Percentiles rank a stretch among this genome's conserved stretches.
Conservation (phyloP, 2,329 filamentous ascomycete species). For the Aspergillus sp. region DNA sequence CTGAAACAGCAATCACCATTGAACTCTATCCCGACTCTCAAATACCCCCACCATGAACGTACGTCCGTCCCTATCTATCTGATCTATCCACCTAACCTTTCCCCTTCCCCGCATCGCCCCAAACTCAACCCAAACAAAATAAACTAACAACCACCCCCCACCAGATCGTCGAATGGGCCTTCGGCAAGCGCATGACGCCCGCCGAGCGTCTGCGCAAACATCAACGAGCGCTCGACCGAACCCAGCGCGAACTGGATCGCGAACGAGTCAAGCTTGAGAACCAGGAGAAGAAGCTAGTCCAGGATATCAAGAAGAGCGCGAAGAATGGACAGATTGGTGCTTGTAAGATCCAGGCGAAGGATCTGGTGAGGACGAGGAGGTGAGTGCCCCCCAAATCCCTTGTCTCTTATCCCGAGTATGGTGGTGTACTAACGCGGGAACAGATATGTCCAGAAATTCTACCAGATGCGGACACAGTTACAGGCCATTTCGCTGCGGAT, state of each 20-base stretch:
- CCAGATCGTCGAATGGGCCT: slow-evolving; percentile 97
- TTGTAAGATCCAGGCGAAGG: slow-evolving; percentile 97
- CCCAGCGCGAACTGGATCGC: slow-evolving; percentile 91
- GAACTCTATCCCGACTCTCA: too few relatives aligned
- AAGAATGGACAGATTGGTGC: slow-evolving; percentile 99
- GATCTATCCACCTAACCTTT: background rate
- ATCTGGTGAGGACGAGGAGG: slow-evolving; percentile 87
- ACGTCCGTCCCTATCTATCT: background rate
- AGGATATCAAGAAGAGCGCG: slow-evolving; percentile 96
- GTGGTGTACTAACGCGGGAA: background rate
- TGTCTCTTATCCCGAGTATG: background rate
- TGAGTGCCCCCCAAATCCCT: slow-evolving; percentile 36
- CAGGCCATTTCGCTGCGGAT: slow-evolving; percentile 94
- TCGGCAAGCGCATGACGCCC: slow-evolving; percentile 98
- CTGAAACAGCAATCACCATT: too few relatives aligned
- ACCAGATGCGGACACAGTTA: slow-evolving; percentile 94
- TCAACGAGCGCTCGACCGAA: slow-evolving; percentile 95
- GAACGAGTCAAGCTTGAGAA: slow-evolving; percentile 95
- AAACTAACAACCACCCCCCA: slow-evolving; percentile 20
- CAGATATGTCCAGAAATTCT: slow-evolving; percentile 97
- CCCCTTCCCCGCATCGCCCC: background rate
- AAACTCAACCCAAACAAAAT: background rate
- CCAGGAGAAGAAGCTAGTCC: slow-evolving; percentile 94
- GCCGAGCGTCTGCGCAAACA: slow-evolving; percentile 69
- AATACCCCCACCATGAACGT: slow-evolving; percentile 17